Base-by-base conservation (phyloP, 371 early-diverging fungal species). In the Apophysomyces ossiformis region DNA sequence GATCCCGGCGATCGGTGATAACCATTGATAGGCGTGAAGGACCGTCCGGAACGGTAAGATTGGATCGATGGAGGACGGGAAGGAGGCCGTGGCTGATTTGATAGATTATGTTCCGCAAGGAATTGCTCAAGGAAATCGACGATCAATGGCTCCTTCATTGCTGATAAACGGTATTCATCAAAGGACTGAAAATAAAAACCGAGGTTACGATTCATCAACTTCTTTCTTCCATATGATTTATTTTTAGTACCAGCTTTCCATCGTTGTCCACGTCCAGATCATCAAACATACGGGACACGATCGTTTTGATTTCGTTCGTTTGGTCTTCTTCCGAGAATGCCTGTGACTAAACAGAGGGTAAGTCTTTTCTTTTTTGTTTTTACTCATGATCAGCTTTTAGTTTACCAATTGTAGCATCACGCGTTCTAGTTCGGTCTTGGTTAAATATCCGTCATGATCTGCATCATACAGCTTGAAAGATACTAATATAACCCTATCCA, bases 251-350 rank as follows among this genome's bases (percentile, higher is more conserved):
- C 80, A 93, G 70, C 44, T 88, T 89, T 32, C 90, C 92, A 70
- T 94, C 92, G 56, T 89, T 89, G 68, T 94, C 89, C 37, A 94
- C 90, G 72, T 94, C 94, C 72, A 94, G 69, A 66, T 94, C 94
- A 13, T 92, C 87, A 78, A 92, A 94, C 69, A 94, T 79, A 37
- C 87, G 83, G 60, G 76, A 72, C 38, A 92, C 90, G 62, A 89
- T 76, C 35, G 79, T 79, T 59, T 86, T 82, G 44, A 94, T 88
- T 63, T 87, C 84, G 38, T 79, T 82, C 2, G 88, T 79, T 69
- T 90, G 87, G 65, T 93, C 93, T 61, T 91, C 89, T 65, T 90
- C 78, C 71, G 89, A 86, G 72, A 88, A 85, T 60, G 89, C 86
- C 60, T 82, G 75, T 54, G 83, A 89, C 84, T 87, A 66, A 18